A percentile compares a stretch with the other conserved stretches of the same genome.
phyloP scores from a whole-genome alignment of 352 stramenopile species.

The Aphanomyces astaci region DNA sequence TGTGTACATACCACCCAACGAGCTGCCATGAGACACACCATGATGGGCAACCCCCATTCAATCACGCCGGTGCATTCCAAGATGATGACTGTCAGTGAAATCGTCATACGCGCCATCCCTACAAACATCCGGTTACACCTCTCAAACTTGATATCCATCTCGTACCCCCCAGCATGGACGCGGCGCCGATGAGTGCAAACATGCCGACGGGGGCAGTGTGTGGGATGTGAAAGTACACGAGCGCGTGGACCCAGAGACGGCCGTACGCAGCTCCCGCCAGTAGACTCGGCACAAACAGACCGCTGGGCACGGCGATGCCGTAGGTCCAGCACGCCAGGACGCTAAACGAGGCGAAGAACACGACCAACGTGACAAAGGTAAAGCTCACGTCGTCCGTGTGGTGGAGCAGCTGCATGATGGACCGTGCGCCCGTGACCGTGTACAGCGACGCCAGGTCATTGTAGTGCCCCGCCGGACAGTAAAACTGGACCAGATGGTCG shows the following conservation, averaged over 20 bases:
- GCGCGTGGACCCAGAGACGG: constrained; percentile 58
- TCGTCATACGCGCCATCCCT: constrained; percentile 97
- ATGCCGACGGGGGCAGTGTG: constrained; percentile 82
- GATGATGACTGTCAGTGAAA: constrained; percentile 98
- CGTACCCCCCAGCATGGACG: constrained; percentile 86
- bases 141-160: not conserved
- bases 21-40: constrained; percentile 95
- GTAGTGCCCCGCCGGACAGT: constrained; percentile 93
- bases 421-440: constrained; percentile 91
- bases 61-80: constrained; percentile 98
- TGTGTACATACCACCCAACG: constrained; percentile 67
- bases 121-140: constrained; percentile 9
- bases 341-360: constrained; percentile 96
- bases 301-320: constrained; percentile 93
- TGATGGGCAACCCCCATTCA: constrained; percentile 96
- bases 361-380: constrained; percentile 86
- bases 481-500: constrained; percentile 87
- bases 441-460: constrained; percentile 97
- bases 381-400: constrained; percentile 88
- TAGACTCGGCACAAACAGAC: constrained; percentile 96
- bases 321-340: constrained; percentile 92
- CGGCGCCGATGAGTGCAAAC: constrained; percentile 95
- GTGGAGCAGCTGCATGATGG: constrained; percentile 95
- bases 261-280: constrained; percentile 93
- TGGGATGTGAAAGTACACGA: constrained; percentile 52